Evolutionary conservation across 2,329 filamentous ascomycete genomes (phyloP).

Genomic region (Aspergillus sp.): DNA sequence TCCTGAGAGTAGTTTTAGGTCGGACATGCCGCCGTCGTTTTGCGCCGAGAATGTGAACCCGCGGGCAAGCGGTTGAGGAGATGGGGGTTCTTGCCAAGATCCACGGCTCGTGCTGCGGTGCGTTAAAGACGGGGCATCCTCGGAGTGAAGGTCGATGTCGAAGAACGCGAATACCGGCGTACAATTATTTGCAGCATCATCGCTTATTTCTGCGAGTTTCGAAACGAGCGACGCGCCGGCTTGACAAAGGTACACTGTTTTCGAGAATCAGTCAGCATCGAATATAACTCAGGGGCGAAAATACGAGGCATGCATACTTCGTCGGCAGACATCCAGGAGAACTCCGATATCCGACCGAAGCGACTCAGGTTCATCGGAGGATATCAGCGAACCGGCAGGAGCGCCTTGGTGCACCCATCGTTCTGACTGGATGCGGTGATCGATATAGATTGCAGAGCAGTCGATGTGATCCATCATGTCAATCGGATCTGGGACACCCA

Average conservation of each 20-base stretch:
- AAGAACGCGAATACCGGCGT: conserved; percentile 58
- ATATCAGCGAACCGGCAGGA: conserved; percentile 27
- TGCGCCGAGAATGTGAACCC: conserved; percentile 45
- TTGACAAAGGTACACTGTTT: conserved; percentile 54
- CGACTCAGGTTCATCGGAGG: conserved; percentile 43
- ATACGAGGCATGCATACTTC: conserved; percentile 47
- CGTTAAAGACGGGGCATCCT: conserved; percentile 37
- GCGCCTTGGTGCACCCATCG: conserved; percentile 43
- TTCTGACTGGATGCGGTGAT: conserved; percentile 45
- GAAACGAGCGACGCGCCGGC: conserved; percentile 53
- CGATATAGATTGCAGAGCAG: conserved; percentile 48
- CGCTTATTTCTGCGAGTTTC: conserved; percentile 53
- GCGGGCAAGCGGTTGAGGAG: conserved; percentile 33
- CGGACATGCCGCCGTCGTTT: conserved; percentile 49
- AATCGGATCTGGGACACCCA: conserved; percentile 18
- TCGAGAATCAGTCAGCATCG: background rate
- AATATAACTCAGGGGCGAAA: background rate
- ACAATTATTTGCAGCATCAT: conserved; percentile 45
- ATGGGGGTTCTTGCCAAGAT: conserved; percentile 33
- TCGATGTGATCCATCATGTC: conserved; percentile 43
- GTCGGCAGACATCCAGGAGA: conserved; percentile 52
- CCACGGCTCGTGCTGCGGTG: conserved; percentile 31
- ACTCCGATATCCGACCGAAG: conserved; percentile 50
- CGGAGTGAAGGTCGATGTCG: conserved; percentile 46
- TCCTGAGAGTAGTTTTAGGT: conserved; percentile 48